A percentile compares a stretch with the other conserved stretches of the same genome.
Conservation (phyloP, 164 flowering plant species). For the Magnolia changhungtana region DNA sequence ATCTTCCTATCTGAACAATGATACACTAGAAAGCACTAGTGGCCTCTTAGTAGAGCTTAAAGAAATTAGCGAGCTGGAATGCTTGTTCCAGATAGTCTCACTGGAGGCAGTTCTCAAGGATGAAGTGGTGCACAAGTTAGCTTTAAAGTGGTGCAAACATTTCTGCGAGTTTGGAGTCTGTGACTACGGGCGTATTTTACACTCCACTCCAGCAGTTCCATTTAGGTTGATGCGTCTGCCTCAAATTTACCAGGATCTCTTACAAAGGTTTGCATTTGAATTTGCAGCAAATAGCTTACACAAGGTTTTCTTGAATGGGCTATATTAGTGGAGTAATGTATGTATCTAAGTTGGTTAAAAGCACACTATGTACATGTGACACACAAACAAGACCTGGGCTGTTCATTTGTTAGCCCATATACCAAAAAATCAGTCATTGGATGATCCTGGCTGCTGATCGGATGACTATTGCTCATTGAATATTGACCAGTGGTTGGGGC, state of each 20-base stretch:
- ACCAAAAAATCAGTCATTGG: no score
- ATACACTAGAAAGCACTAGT: slow-evolving; percentile 20
- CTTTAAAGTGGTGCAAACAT: slow-evolving; percentile 59
- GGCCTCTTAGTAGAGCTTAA: slow-evolving; percentile 27
- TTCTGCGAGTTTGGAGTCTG: slow-evolving; percentile 38
- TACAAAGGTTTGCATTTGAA: slow-evolving; percentile 61
- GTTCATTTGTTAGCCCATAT: no score
- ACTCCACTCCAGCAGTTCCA: slow-evolving; percentile 68
- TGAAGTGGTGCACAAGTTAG: slow-evolving; percentile 35
- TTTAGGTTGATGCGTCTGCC: slow-evolving; percentile 79
- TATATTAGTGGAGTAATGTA: no score
- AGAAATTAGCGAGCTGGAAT: slow-evolving; percentile 55
- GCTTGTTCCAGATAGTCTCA: slow-evolving; percentile 62
- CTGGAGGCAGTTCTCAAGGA: slow-evolving; percentile 56
- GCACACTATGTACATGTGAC: no score
- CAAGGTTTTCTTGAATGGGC: no score
- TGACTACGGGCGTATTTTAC: slow-evolving; percentile 24
- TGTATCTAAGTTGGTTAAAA: no score
- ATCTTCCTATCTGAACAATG: slow-evolving; percentile 20
- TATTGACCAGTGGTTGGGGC: no score
- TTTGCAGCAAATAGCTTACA: neutral
- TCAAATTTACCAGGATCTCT: slow-evolving; percentile 75
- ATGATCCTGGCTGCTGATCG: no score
- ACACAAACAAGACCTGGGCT: no score
- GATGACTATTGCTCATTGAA: no score